Percentiles rank a stretch among this genome's conserved stretches.
These are phyloP conservation scores for Fusarium sp. DNA, from an alignment of 2,329 filamentous ascomycete genomes.

Conservation along the genomic window DNA sequence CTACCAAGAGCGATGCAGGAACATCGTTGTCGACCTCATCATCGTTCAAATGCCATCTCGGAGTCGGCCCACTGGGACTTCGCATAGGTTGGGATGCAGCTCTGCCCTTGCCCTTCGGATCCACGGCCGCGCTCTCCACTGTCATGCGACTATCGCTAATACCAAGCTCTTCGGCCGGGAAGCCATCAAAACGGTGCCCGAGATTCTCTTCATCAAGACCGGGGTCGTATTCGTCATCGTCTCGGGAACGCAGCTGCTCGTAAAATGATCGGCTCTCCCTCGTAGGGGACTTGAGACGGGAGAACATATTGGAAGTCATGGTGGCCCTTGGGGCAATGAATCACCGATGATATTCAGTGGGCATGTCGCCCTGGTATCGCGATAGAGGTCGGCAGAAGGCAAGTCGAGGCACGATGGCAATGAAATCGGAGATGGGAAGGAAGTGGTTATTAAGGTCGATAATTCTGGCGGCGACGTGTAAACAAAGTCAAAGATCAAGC, in stretches of 20 bases:
- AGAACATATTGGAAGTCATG: constrained; percentile 62
- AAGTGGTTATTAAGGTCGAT: not conserved
- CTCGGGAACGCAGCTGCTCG: constrained; percentile 57
- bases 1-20: constrained; percentile 71
- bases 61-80: constrained; percentile 21
- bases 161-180: constrained; percentile 59
- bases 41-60: constrained; percentile 51
- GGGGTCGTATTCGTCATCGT: constrained; percentile 52
- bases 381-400: not conserved
- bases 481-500: not conserved
- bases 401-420: not conserved
- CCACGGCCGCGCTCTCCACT: constrained; percentile 49
- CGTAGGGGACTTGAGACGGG: constrained; percentile 49
- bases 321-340: constrained; percentile 6
- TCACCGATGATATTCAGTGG: constrained; percentile 10
- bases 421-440: not conserved
- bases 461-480: not conserved
- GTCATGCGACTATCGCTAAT: constrained; percentile 60
- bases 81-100: constrained; percentile 14
- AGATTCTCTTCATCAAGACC: constrained; percentile 66
- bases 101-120: constrained; percentile 30
- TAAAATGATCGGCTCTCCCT: constrained; percentile 58
- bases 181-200: constrained; percentile 61
- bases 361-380: constrained; percentile 30
- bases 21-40: constrained; percentile 70